A percentile compares a stretch with the other conserved stretches of the same genome.
Conservation (phyloP, 2,329 filamentous ascomycete genomes). For the Neofusicoccum kwambonambiense region DNA sequence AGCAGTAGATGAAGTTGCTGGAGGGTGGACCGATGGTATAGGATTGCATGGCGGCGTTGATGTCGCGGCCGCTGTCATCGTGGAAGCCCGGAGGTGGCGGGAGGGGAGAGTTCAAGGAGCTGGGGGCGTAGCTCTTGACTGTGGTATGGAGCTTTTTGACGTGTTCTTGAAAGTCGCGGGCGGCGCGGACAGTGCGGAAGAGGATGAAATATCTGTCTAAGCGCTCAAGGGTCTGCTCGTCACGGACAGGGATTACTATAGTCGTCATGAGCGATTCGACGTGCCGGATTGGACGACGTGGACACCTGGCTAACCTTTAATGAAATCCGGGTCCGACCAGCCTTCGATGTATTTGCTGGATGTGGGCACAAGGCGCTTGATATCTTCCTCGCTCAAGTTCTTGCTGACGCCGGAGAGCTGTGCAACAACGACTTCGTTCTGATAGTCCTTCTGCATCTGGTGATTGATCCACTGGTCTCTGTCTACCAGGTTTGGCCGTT, state of each 20-base stretch:
- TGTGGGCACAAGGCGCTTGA: constrained; percentile 64
- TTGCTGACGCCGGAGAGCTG: constrained; percentile 46
- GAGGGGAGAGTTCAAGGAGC: constrained; percentile 42
- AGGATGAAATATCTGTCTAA: constrained; percentile 67
- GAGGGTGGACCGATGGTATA: constrained; percentile 6
- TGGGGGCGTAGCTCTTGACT: constrained; percentile 44
- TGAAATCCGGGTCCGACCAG: constrained; percentile 61
- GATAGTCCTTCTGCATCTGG: background rate
- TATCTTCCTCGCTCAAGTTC: constrained; percentile 65
- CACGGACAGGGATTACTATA: constrained; percentile 62
- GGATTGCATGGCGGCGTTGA: background rate
- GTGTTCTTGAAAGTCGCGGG: constrained; percentile 60
- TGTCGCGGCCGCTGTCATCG: constrained; percentile 43
- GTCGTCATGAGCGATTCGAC: background rate
- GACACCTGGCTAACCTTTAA: constrained; percentile 46
- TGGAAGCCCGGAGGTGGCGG: constrained; percentile 43
- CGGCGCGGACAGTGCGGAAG: constrained; percentile 61
- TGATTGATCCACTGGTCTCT: background rate
- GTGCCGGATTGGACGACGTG: no score
- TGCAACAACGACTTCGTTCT: constrained; percentile 21
- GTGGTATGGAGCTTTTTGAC: constrained; percentile 53
- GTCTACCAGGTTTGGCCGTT: background rate
- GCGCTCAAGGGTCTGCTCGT: constrained; percentile 62
- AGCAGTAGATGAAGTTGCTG: constrained; percentile 27
- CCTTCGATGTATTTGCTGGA: constrained; percentile 61